A percentile compares a stretch with the other conserved stretches of the same genome.
phyloP scores from a whole-genome alignment of 306 rosid genomes.

The Vigna mungo region DNA sequence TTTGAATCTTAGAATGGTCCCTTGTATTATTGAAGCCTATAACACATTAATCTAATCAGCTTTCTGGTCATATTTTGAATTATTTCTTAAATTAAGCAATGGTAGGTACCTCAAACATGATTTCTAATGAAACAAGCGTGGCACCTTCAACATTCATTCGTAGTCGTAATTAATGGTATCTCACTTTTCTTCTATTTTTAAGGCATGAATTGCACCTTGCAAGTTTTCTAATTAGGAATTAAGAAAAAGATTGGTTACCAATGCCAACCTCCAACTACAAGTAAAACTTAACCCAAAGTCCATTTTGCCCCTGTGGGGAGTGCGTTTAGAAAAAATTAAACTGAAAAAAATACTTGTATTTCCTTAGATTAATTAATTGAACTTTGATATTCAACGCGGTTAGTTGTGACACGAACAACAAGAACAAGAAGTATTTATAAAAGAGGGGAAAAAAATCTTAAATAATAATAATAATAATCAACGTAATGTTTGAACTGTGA shows the following conservation, averaged over 20 bases:
- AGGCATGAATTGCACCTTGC: background rate
- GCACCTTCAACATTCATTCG: background rate
- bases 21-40: background rate
- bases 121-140: background rate
- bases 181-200: constrained; percentile 4
- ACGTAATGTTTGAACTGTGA: background rate
- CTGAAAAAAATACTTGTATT: background rate
- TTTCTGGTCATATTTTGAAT: background rate
- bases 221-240: background rate
- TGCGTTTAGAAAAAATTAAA: background rate
- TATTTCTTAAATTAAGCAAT: background rate
- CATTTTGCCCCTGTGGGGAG: background rate
- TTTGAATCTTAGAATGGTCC: background rate
- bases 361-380: background rate
- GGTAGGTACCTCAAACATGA: background rate
- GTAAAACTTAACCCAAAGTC: background rate
- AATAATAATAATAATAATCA: background rate
- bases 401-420: background rate
- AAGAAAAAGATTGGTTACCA: constrained; percentile 12
- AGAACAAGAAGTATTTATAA: background rate
- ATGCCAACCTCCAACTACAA: background rate
- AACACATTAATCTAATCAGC: background rate
- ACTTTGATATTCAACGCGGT: constrained; percentile 14
- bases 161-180: background rate
- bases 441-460: background rate